Evolutionary conservation across 495 filamentous ascomycete genomes (phyloP).

Genomic region (Penicillium dipodomyicola): DNA sequence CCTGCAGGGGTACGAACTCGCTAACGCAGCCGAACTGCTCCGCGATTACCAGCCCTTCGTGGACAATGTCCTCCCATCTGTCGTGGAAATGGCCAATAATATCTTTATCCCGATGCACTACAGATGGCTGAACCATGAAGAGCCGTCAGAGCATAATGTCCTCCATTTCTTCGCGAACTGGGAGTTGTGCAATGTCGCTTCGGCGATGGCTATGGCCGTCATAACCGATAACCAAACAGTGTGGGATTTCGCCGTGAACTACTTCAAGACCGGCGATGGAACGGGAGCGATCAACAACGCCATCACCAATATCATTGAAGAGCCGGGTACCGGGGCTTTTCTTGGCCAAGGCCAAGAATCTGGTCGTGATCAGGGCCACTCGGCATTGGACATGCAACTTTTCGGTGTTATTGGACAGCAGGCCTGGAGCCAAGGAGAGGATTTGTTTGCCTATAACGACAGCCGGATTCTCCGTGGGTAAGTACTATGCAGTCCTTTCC

Average conservation of each 20-base stretch:
- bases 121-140: neutral
- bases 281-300: conserved; percentile 33
- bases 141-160: neutral
- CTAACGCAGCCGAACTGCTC: conserved; percentile 3
- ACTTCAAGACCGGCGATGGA: conserved; percentile 34
- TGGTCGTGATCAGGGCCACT: conserved; percentile 39
- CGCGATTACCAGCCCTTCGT: neutral
- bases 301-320: conserved; percentile 25
- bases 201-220: conserved; percentile 32
- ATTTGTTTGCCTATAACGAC: conserved; percentile 1
- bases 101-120: neutral
- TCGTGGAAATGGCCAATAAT: neutral
- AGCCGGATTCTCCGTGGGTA: conserved; percentile 5
- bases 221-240: conserved; percentile 36
- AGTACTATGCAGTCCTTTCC: neutral
- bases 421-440: conserved; percentile 3
- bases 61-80: neutral
- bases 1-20: conserved; percentile 1
- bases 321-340: conserved; percentile 12
- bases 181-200: conserved; percentile 41
- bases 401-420: conserved; percentile 3
- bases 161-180: conserved; percentile 31
- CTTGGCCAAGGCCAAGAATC: conserved; percentile 35
- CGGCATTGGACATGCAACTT: conserved; percentile 1
- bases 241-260: conserved; percentile 27